Evolutionary conservation across 2,329 filamentous ascomycete genomes (phyloP), one percentile per base, ranked within the genome.

Genomic region (Xenoacremonium recifei): DNA sequence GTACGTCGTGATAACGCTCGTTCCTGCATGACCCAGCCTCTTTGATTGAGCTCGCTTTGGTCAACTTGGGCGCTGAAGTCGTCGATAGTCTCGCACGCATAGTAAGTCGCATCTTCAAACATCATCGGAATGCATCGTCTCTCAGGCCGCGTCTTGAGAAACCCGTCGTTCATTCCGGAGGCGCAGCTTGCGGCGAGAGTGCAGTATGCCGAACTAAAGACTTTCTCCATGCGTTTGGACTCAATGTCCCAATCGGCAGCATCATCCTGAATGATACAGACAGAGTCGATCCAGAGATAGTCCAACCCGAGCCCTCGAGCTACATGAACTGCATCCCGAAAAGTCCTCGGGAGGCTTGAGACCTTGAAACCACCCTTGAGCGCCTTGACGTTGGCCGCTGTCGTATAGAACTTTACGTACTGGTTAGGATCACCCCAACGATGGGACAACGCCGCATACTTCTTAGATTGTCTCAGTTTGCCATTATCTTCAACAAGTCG

Each of bases 1-100:
- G 61, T 64, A 9, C 69, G 53, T 7, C 60, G 56, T 0, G 66
- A 59, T 3, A 71, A 46, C 0, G 57, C 60, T n/a, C 60, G 51
- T 41, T 70, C 68, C 42, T 71, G 67, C 4, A 69, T 32, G 1
- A 69, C 67, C 68, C 68, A 71, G 1, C 61, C 67, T 3, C 68
- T 53, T 10, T 44, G 43, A 40, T 59, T 65, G 6, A 71, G 47
- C 3, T 49, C n/a, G 4, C 59, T 50, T 2, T 58, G 40, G 1
- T 59, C 47, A 1, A 69, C 64, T 16, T 69, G 45, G 16, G 20
- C 13, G 5, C 51, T 33, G 43, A 69, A 69, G 44, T 68, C 48
- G 37, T 67, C 65, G 2, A 65, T 55, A 13, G 40, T 12, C n/a
- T 50, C 29, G 20, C 61, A 63, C 11, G 63, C 32, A 31, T 60